Evolutionary conservation across 192 early-diverging fungal genomes (phyloP).

Genomic region (Rhizophlyctis rosea): DNA sequence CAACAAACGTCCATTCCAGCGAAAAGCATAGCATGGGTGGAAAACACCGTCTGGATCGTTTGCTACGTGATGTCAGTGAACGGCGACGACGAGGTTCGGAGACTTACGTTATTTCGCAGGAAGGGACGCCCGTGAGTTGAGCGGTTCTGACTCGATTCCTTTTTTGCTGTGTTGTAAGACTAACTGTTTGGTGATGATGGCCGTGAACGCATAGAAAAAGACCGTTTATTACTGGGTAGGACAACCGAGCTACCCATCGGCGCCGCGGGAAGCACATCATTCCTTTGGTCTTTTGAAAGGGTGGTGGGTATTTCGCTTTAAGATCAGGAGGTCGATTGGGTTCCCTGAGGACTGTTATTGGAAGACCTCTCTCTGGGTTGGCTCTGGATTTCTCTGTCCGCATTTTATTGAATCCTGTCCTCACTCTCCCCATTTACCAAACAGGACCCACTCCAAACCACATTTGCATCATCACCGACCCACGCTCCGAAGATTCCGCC

Average conservation of each 20-base stretch:
- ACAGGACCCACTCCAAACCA: constrained; percentile 19
- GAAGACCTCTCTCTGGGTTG: neutral
- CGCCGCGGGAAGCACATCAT: constrained; percentile 50
- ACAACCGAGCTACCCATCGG: constrained; percentile 57
- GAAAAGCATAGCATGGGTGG: constrained; percentile 70
- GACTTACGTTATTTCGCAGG: constrained; percentile 56
- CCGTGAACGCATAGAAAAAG: constrained; percentile 11
- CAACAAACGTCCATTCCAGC: constrained; percentile 38
- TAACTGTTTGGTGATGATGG: constrained; percentile 35
- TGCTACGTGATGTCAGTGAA: constrained; percentile 65
- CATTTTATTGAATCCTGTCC: no score
- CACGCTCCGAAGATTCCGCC: constrained; percentile 79
- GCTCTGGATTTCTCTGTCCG: neutral
- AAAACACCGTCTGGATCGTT: constrained; percentile 64
- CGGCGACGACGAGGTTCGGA: constrained; percentile 33
- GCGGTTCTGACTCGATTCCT: neutral
- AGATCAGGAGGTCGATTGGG: no score
- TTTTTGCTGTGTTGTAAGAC: neutral
- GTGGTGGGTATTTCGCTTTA: no score
- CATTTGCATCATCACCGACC: constrained; percentile 47
- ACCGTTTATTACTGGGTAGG: constrained; percentile 49
- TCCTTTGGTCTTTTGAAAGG: constrained; percentile 56
- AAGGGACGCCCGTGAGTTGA: constrained; percentile 8
- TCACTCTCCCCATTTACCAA: no score
- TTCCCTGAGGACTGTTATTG: constrained; percentile 35